These are phyloP conservation scores for Heliosperma pusillum DNA, from an alignment of 148 eudicot genomes.

Conservation along the genomic window DNA sequence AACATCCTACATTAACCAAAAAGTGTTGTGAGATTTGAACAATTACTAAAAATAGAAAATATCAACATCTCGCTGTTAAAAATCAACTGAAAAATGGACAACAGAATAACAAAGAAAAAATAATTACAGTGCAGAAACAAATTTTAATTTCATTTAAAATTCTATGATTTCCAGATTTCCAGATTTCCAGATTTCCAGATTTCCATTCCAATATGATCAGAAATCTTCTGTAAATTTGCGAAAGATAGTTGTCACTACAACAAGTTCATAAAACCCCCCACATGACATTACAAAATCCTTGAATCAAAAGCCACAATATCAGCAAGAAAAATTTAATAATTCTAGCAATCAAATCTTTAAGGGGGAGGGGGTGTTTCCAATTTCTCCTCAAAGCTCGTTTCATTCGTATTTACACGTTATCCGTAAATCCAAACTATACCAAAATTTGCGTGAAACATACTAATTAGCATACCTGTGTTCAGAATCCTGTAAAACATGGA, in stretches of 20 bases:
- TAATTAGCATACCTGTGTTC: neutral
- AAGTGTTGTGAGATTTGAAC: slow-evolving; percentile 7
- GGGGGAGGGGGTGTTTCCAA: neutral
- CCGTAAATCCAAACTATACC: neutral
- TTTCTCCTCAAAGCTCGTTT: no score
- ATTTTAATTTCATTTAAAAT: neutral
- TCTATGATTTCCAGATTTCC: neutral
- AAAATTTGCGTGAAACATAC: neutral
- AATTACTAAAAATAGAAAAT: slow-evolving; percentile 7
- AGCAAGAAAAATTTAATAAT: neutral
- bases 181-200: no score
- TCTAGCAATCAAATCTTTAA: neutral
- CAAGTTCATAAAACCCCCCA: neutral
- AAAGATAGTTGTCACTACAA: neutral
- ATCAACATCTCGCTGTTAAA: neutral
- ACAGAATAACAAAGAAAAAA: neutral
- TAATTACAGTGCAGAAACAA: neutral
- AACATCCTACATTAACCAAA: neutral
- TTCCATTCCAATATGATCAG: neutral
- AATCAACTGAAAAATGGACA: slow-evolving; percentile 1
- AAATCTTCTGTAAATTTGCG: neutral
- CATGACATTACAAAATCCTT: neutral
- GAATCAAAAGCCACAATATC: neutral
- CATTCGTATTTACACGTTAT: neutral
- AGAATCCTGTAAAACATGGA: slow-evolving; percentile 42